Percentiles rank a stretch among this genome's conserved stretches.
Evolutionary conservation across 345 rosid genomes (phyloP).

Genomic region (Trapa incisa): DNA sequence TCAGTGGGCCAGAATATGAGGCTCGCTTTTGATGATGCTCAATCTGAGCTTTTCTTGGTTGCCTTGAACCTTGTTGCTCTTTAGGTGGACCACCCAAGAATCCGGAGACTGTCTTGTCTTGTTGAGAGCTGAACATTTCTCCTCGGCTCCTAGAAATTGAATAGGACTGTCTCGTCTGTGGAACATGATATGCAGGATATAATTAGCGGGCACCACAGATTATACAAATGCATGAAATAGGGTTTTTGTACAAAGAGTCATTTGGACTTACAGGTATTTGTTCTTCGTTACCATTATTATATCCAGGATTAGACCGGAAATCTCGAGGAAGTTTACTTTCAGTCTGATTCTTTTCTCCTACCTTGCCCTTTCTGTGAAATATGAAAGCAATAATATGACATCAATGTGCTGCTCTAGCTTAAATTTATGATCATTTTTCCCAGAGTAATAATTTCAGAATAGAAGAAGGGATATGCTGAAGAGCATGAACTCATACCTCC

Average conservation of each 20-base stretch:
- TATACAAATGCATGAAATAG: too few species aligned
- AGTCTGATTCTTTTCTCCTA: constrained; percentile 18
- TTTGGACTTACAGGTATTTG: constrained; percentile 30
- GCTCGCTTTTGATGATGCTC: constrained; percentile 26
- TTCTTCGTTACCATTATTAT: constrained; percentile 16
- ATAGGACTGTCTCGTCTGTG: constrained; percentile 24
- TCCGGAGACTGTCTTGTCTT: constrained; percentile 26
- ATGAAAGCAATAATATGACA: constrained; percentile 1
- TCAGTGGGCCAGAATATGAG: constrained; percentile 54
- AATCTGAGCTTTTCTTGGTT: constrained; percentile 23
- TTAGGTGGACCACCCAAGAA: constrained; percentile 26
- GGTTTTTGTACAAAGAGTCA: neutral
- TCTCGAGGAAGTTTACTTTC: constrained; percentile 26
- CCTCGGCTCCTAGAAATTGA: constrained; percentile 12
- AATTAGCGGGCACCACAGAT: neutral
- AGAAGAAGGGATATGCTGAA: neutral
- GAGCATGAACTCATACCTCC: constrained; percentile 10
- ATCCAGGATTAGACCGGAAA: constrained; percentile 6
- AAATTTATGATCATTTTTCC: too few species aligned
- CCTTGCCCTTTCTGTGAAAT: constrained; percentile 27
- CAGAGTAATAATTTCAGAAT: neutral
- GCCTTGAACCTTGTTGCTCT: constrained; percentile 22
- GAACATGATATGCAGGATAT: constrained; percentile 2
- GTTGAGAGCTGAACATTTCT: constrained; percentile 18
- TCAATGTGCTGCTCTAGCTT: neutral